Evolutionary conservation across 768 basidiomycete genomes (phyloP).

Genomic region (Lepiota venenata): DNA sequence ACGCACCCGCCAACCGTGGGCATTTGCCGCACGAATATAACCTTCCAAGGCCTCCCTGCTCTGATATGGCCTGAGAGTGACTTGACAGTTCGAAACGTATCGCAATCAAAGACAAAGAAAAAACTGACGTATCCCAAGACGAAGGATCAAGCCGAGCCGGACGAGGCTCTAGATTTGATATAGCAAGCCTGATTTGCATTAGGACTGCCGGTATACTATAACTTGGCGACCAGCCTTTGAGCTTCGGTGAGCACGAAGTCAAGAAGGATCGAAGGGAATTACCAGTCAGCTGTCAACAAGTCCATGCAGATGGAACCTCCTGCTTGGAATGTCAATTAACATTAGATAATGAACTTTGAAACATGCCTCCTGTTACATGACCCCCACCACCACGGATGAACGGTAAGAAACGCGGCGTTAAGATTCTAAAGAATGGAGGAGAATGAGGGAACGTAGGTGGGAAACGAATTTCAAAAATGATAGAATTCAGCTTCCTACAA

Average conservation of each 20-base stretch:
- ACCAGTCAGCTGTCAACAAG: constrained; percentile 61
- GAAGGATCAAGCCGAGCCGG: constrained; percentile 51
- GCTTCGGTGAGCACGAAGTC: not conserved
- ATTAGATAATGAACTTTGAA: not conserved
- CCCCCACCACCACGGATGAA: constrained; percentile 72
- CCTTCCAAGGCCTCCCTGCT: constrained; percentile 59
- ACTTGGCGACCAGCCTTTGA: constrained; percentile 61
- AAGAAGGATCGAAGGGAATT: constrained; percentile 13
- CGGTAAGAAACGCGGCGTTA: constrained; percentile 69
- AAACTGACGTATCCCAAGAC: constrained; percentile 45
- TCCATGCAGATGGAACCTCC: constrained; percentile 80
- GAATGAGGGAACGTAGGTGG: constrained; percentile 61
- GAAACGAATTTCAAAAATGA: constrained; percentile 74
- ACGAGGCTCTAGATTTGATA: constrained; percentile 62
- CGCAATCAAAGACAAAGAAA: not conserved
- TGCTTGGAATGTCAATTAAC: constrained; percentile 18
- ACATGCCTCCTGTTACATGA: constrained; percentile 58
- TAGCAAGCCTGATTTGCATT: constrained; percentile 66
- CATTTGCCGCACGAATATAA: constrained; percentile 59
- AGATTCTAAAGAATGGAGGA: constrained; percentile 75
- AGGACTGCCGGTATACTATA: constrained; percentile 54
- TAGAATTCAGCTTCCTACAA: constrained; percentile 51
- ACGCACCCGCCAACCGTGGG: constrained; percentile 62
- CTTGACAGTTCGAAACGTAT: constrained; percentile 3
- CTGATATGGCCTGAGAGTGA: constrained; percentile 35